These are phyloP conservation scores for Tuber umbilicatum DNA, from an alignment of 495 filamentous ascomycete species.

Conservation along the genomic window DNA sequence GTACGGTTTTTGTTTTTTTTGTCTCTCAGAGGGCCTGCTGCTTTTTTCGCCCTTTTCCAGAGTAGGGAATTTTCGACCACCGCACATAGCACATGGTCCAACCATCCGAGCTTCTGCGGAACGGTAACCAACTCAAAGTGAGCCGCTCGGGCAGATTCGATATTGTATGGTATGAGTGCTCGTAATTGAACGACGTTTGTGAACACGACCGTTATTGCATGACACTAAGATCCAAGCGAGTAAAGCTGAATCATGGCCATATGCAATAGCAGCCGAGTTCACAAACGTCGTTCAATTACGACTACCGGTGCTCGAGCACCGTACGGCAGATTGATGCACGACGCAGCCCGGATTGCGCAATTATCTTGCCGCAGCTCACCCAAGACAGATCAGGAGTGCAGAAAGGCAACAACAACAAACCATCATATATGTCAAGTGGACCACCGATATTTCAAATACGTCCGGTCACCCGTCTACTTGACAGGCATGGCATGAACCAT, in stretches of 20 bases:
- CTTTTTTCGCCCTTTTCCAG: neutral
- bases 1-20: neutral
- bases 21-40: neutral
- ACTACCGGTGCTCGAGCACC: neutral
- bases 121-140: neutral
- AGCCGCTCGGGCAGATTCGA: neutral
- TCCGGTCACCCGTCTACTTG: neutral
- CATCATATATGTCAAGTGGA: neutral
- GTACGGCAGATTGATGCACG: neutral
- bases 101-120: neutral
- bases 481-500: neutral
- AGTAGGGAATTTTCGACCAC: neutral
- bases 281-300: too few relatives aligned
- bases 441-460: neutral
- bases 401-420: slow-evolving; percentile 2
- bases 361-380: neutral
- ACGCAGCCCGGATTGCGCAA: neutral
- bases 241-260: too few relatives aligned
- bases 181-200: too few relatives aligned
- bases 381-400: neutral
- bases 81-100: neutral
- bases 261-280: too few relatives aligned
- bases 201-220: too few relatives aligned
- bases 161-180: too few relatives aligned
- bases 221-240: too few relatives aligned